These are phyloP conservation scores for Fabrea salina DNA, from an alignment of 169 alveolate species.

Conservation along the genomic window DNA sequence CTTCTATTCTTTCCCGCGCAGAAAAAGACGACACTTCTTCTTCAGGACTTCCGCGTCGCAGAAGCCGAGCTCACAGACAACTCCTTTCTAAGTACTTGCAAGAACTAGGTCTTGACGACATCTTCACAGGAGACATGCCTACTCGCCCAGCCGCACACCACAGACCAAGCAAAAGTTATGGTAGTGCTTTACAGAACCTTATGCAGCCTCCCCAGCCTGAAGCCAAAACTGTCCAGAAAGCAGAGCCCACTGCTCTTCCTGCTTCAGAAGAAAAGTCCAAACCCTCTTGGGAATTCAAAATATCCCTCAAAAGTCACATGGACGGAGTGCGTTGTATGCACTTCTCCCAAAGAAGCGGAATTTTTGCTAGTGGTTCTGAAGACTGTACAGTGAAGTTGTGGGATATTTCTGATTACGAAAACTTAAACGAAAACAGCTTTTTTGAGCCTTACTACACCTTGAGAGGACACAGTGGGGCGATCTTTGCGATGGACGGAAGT, in stretches of 20 bases:
- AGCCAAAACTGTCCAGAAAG: background rate
- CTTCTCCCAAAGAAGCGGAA: conserved; percentile 7
- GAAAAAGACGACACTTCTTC: background rate
- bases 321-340: conserved; percentile 40
- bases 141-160: background rate
- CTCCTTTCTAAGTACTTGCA: background rate
- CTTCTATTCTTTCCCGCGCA: background rate
- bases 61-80: background rate
- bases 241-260: background rate
- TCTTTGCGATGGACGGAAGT: conserved; percentile 37
- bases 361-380: conserved; percentile 41
- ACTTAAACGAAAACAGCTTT: conserved; percentile 12
- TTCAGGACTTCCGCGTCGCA: background rate
- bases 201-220: background rate
- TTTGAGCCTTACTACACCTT: conserved; percentile 39
- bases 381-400: conserved; percentile 44
- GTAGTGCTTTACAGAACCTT: background rate
- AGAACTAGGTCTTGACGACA: conserved; percentile 24
- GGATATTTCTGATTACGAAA: conserved; percentile 27
- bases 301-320: conserved; percentile 38
- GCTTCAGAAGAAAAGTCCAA: background rate
- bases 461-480: conserved; percentile 51
- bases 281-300: background rate
- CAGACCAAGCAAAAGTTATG: conserved; percentile 19
- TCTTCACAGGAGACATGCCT: conserved; percentile 10